Percentiles rank a stretch among this genome's conserved stretches.
These are phyloP conservation scores for Aspergillus sp. DNA, from an alignment of 2,329 filamentous ascomycete genomes.

Conservation along the genomic window DNA sequence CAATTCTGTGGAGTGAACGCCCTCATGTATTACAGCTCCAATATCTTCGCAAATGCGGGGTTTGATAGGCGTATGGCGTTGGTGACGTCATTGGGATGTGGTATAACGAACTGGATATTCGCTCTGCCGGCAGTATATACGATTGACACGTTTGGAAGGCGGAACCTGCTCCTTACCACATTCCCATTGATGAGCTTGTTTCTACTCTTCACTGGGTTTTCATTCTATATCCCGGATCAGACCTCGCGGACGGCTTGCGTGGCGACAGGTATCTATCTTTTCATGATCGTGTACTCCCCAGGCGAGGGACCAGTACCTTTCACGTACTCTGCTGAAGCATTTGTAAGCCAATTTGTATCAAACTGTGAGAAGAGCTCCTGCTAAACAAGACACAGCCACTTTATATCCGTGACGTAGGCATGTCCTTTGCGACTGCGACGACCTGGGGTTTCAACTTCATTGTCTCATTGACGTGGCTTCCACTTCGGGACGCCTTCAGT, in stretches of 20 bases:
- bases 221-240: neutral
- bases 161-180: slow-evolving; percentile 48
- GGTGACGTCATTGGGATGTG: slow-evolving; percentile 59
- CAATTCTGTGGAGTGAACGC: neutral
- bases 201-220: neutral
- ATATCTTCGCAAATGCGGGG: neutral
- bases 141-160: slow-evolving; percentile 67
- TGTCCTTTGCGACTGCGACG: slow-evolving; percentile 65
- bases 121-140: slow-evolving; percentile 64
- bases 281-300: slow-evolving; percentile 51
- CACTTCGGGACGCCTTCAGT: slow-evolving; percentile 50
- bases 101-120: slow-evolving; percentile 65
- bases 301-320: slow-evolving; percentile 67
- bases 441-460: slow-evolving; percentile 61
- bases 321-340: slow-evolving; percentile 67
- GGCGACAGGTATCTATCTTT: slow-evolving; percentile 46
- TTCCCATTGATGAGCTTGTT: neutral
- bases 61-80: slow-evolving; percentile 54
- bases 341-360: slow-evolving; percentile 28
- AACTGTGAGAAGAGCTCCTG: neutral
- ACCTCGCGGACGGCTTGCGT: neutral
- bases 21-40: neutral
- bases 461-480: slow-evolving; percentile 57
- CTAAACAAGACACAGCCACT: slow-evolving; percentile 43
- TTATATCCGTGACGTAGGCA: slow-evolving; percentile 63